These are phyloP conservation scores for Pseudophaeomoniella oleicola DNA, from an alignment of 2,329 filamentous ascomycete species.

Conservation along the genomic window DNA sequence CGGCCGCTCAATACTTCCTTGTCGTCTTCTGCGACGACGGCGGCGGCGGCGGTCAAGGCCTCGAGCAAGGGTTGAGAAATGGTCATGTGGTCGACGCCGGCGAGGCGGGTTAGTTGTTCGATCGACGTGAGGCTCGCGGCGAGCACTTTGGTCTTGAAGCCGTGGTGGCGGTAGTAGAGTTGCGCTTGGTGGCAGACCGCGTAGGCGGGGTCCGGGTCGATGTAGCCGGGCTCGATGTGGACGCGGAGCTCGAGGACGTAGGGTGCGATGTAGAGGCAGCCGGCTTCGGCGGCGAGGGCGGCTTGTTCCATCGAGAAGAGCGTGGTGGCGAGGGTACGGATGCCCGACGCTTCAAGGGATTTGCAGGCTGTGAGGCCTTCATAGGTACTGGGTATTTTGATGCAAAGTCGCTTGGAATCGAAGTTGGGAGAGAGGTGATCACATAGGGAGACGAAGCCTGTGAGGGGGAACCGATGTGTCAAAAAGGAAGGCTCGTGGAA, in stretches of 20 bases:
- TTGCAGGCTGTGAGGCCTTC: conserved; percentile 48
- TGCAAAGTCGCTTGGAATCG: conserved; percentile 37
- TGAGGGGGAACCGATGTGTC: no score
- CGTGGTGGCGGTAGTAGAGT: background rate
- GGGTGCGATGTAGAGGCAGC: conserved; percentile 49
- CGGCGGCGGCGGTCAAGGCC: background rate
- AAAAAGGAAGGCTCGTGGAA: no score
- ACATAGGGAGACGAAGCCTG: conserved; percentile 38
- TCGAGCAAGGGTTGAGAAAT: conserved; percentile 1
- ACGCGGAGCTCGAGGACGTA: conserved; percentile 52
- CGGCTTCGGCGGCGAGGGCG: conserved; percentile 39
- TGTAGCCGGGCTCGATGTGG: conserved; percentile 32
- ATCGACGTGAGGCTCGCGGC: conserved; percentile 1
- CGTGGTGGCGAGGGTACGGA: conserved; percentile 48
- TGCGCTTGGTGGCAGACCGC: background rate
- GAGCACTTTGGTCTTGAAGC: background rate
- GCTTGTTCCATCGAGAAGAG: conserved; percentile 50
- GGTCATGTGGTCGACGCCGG: conserved; percentile 1
- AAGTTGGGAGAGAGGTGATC: conserved; percentile 28
- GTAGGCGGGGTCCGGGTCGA: background rate
- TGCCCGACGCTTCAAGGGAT: conserved; percentile 35
- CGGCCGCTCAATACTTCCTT: background rate
- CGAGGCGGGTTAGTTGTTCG: background rate
- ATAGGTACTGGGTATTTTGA: conserved; percentile 51
- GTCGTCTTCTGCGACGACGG: background rate